Evolutionary conservation across 306 rosid genomes (phyloP).

Genomic region (Styphnolobium japonicum): DNA sequence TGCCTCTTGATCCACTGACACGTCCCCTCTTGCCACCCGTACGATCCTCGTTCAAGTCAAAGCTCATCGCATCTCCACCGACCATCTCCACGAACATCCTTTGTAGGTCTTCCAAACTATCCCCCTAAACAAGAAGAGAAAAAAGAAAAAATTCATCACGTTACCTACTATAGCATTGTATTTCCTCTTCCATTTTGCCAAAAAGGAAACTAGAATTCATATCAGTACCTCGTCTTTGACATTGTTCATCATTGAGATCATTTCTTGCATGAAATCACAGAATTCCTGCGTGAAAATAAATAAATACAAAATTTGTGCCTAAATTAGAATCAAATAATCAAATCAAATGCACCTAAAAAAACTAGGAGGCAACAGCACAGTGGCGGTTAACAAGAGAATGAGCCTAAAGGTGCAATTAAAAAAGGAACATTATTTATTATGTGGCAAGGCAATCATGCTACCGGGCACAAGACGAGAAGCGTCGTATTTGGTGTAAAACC

Average conservation of each 20-base stretch:
- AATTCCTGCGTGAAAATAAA: slow-evolving; percentile 56
- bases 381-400: no score
- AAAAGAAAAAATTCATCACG: not conserved
- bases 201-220: not conserved
- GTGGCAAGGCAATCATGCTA: slow-evolving; percentile 11
- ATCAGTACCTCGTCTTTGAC: slow-evolving; percentile 73
- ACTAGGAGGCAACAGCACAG: not conserved
- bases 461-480: slow-evolving; percentile 32
- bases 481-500: not conserved
- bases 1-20: slow-evolving; percentile 33
- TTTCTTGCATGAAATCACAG: slow-evolving; percentile 89
- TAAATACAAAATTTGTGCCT: not conserved
- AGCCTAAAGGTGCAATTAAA: no score
- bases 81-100: slow-evolving; percentile 88
- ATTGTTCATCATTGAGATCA: slow-evolving; percentile 87
- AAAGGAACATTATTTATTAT: not conserved
- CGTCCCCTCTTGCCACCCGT: slow-evolving; percentile 60
- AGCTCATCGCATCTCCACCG: slow-evolving; percentile 56
- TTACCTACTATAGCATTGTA: not conserved
- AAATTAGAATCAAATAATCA: not conserved
- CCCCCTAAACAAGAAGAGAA: slow-evolving; percentile 39
- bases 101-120: slow-evolving; percentile 85
- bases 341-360: not conserved
- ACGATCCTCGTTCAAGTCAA: slow-evolving; percentile 38
- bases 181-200: not conserved